phyloP scores from a whole-genome alignment of 352 stramenopile genomes.

The Phytopythium kandeliae region DNA sequence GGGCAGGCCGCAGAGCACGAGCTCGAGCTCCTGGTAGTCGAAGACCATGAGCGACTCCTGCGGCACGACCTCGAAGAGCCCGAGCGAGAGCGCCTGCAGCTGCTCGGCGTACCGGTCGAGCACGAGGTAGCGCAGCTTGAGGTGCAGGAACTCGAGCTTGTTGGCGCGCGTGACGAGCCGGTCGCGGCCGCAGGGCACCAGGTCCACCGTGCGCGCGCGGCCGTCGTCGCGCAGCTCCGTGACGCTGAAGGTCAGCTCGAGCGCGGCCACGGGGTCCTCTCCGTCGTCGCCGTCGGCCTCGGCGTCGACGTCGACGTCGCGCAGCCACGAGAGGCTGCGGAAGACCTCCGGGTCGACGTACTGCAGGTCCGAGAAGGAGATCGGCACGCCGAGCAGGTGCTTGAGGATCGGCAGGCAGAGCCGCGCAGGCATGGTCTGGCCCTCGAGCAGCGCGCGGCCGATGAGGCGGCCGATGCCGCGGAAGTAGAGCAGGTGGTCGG shows the following conservation, averaged over 20 bases:
- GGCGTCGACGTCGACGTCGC: slow-evolving; percentile 20
- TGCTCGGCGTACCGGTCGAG: slow-evolving; percentile 91
- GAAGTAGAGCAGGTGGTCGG: slow-evolving; percentile 87
- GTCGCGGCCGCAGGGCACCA: slow-evolving; percentile 47
- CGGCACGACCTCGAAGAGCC: slow-evolving; percentile 97
- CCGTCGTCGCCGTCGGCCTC: neutral
- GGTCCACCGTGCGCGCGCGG: slow-evolving; percentile 52
- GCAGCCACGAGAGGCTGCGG: slow-evolving; percentile 69
- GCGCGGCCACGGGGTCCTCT: slow-evolving; percentile 52
- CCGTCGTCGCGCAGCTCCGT: slow-evolving; percentile 57
- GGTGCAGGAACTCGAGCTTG: slow-evolving; percentile 92
- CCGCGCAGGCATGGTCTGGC: slow-evolving; percentile 62
- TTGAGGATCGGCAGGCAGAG: slow-evolving; percentile 77
- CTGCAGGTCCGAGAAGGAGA: slow-evolving; percentile 79
- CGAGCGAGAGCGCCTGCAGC: slow-evolving; percentile 80
- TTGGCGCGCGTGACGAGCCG: slow-evolving; percentile 93
- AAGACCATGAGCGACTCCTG: slow-evolving; percentile 96
- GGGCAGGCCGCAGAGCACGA: slow-evolving; percentile 74
- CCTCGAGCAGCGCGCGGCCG: slow-evolving; percentile 64
- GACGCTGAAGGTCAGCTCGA: slow-evolving; percentile 73
- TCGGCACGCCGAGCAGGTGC: slow-evolving; percentile 70
- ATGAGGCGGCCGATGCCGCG: slow-evolving; percentile 65
- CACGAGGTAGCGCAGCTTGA: slow-evolving; percentile 94
- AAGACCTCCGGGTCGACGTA: slow-evolving; percentile 78
- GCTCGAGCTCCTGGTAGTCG: slow-evolving; percentile 96